These are phyloP conservation scores for Syncephalastrum contaminatum DNA, from an alignment of 371 early-diverging fungal species.

Conservation along the genomic window DNA sequence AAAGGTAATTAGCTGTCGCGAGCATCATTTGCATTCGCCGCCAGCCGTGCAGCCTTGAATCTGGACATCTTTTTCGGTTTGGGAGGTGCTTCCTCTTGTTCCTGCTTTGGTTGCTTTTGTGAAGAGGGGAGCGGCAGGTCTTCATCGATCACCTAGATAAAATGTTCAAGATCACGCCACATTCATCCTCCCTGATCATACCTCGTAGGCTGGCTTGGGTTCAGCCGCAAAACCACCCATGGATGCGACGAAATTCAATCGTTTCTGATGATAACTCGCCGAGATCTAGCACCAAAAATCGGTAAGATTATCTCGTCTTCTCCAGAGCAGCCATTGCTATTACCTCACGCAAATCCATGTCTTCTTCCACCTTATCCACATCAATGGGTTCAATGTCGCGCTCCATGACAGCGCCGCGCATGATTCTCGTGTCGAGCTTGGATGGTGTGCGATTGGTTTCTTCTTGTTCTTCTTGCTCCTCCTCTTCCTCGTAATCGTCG, in stretches of 20 bases:
- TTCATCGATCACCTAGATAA: conserved; percentile 38
- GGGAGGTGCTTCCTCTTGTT: conserved; percentile 18
- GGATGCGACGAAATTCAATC: conserved; percentile 35
- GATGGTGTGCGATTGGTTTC: not conserved
- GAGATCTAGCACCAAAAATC: conserved; percentile 12
- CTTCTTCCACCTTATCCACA: conserved; percentile 53
- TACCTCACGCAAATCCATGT: conserved; percentile 60
- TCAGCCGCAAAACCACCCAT: conserved; percentile 41
- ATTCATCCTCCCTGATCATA: conserved; percentile 8
- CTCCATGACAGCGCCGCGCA: conserved; percentile 58
- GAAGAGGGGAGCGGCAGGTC: conserved; percentile 35
- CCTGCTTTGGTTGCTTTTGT: conserved; percentile 4
- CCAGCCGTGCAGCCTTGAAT: conserved; percentile 49
- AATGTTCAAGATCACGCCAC: not conserved
- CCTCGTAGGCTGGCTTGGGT: conserved; percentile 43
- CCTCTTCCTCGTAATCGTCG: too few species aligned
- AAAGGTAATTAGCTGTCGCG: too few species aligned
- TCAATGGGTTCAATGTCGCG: conserved; percentile 51
- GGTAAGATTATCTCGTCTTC: not conserved
- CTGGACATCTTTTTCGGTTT: conserved; percentile 41
- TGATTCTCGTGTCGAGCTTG: conserved; percentile 47
- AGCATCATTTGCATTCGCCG: conserved; percentile 9
- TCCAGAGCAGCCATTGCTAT: not conserved
- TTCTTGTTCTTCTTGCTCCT: too few species aligned
- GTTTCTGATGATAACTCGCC: conserved; percentile 30